Base-by-base conservation (phyloP, 148 eudicot genomes). In the Diospyros lotus region DNA sequence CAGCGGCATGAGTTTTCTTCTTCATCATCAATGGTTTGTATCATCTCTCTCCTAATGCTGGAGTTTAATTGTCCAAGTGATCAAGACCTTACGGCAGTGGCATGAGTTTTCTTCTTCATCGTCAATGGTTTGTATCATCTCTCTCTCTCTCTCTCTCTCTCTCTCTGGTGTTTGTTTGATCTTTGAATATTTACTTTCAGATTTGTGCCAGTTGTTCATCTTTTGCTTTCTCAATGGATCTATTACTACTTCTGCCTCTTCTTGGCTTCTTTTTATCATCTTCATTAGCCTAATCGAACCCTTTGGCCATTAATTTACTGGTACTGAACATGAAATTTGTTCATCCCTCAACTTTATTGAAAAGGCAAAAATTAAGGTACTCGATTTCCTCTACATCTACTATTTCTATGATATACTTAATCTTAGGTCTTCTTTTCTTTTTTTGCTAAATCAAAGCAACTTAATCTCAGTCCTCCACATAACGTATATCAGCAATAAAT, bases 1-100 rank as follows among this genome's bases (percentile, higher is more conserved):
- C 61, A 41, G 52, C 17, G 54, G 60, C 70, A 52, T 42, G 28
- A 28, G 1, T 38, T 38, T 15, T 58, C 56, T 39, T 67, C 77
- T 46, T 51, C 71, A 60, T 65, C 76, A 58, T 73, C 75, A 73
- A 53, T 66, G 77, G 79, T 72, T 9, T 48, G 66, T 6, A 9
- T 13, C 6, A 44, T 73, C 43, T 51, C 58, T 28, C 40, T 18
- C 43, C 11, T 61, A 51, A 64, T 42, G 56, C 18, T 56, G 9
- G 68, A 18, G 45, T 38, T 53, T 69, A 8, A 40, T 38, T 60
- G 7, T 45, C 12, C 53, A 72, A 46, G 11, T 64, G 68, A 44
- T 44, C 58, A 78, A 56, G 28, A 48, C 58, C 70, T 44, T 66
- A 69, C 58, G 54, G 28, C 61, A 41, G 52, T n/a, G 54, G 60